Evolutionary conservation across 176 grass and related monocot species (phyloP).

Genomic region (Hsuehochloa calcarea): DNA sequence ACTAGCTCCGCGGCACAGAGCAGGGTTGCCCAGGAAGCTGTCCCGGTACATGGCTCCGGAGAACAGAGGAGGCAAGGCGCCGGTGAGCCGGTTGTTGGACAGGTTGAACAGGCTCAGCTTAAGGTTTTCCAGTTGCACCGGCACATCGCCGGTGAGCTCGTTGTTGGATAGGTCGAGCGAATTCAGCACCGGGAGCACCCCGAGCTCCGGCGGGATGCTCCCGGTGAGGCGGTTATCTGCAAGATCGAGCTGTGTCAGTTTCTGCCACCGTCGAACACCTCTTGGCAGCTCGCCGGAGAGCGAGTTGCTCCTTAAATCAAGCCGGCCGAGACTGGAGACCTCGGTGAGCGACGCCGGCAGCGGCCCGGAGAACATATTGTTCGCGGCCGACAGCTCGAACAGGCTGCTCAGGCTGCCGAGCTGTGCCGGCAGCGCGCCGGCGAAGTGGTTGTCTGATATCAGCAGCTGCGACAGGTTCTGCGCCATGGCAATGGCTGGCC

Average conservation of each 20-base stretch:
- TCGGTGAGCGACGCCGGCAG: slow-evolving; percentile 44
- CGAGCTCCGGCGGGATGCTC: slow-evolving; percentile 59
- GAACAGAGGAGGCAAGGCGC: slow-evolving; percentile 55
- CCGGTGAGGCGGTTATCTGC: slow-evolving; percentile 50
- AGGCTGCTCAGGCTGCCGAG: slow-evolving; percentile 47
- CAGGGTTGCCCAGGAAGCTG: slow-evolving; percentile 72
- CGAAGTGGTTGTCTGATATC: slow-evolving; percentile 71
- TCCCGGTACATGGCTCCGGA: slow-evolving; percentile 33
- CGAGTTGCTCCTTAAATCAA: slow-evolving; percentile 67
- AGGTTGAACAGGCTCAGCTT: slow-evolving; percentile 72
- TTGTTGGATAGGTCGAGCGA: slow-evolving; percentile 77
- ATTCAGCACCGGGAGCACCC: slow-evolving; percentile 69
- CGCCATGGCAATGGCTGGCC: slow-evolving; percentile 40
- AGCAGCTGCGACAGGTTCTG: slow-evolving; percentile 68
- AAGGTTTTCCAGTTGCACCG: slow-evolving; percentile 60
- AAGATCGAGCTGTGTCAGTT: slow-evolving; percentile 63
- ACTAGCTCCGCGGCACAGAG: slow-evolving; percentile 42
- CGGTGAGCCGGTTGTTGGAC: slow-evolving; percentile 67
- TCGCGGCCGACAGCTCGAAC: slow-evolving; percentile 63
- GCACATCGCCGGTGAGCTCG: slow-evolving; percentile 54
- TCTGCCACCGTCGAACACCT: slow-evolving; percentile 51
- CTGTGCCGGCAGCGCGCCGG: slow-evolving; percentile 54
- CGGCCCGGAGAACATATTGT: slow-evolving; percentile 50
- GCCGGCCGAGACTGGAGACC: slow-evolving; percentile 40
- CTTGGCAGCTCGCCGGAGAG: slow-evolving; percentile 56